Base-by-base conservation (phyloP, 2,329 filamentous ascomycete species). In the Zymoseptoria pseudotritici region DNA sequence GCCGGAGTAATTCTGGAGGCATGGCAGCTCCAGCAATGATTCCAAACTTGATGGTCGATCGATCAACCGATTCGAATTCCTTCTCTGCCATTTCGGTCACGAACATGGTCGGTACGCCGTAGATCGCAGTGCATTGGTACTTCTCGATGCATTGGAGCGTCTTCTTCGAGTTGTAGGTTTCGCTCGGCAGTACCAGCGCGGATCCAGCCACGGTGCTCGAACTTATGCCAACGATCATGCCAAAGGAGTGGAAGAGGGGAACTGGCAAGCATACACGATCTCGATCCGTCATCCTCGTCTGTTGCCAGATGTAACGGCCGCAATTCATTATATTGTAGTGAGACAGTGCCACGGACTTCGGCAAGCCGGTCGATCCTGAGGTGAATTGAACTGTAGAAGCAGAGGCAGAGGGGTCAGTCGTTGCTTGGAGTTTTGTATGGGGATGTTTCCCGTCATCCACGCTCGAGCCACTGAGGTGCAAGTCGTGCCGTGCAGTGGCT, bases 41-140 rank as follows among this genome's bases (percentile, higher is more conserved):
- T 19, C 64, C 67, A 91, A 91, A 7, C 36, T 65, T 67, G 61
- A 69, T 66, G 13, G 65, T 63, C 10, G 67, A 70, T 46, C 63
- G 62, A 58, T 69, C 63, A 24, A 59, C 61, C 20, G 60, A 59
- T 17, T 65, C 61, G 49, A 67, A 67, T 21, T 66, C 65, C 56
- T 66, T 65, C 54, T 61, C 52, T 46, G 66, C 68, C 68, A 70
- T 68, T 51, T 66, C 66, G 9, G 86, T 85, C 70, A 91, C 88
- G 73, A 91, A 91, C 90, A 93, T 93, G 59, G 90, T 89, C 0
- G 90, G 90, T 0, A 93, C 90, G 36, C 90, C 90, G 70, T 92
- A 89, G 0, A 93, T 79, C 0, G 87, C 89, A 0, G 90, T 93
- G 72, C 76, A 78, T 36, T 68, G 70, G 58, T 79, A 76, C 8